Evolutionary conservation across 2,329 filamentous ascomycete genomes (phyloP).

Genomic region (Ramichloridium luteum): DNA sequence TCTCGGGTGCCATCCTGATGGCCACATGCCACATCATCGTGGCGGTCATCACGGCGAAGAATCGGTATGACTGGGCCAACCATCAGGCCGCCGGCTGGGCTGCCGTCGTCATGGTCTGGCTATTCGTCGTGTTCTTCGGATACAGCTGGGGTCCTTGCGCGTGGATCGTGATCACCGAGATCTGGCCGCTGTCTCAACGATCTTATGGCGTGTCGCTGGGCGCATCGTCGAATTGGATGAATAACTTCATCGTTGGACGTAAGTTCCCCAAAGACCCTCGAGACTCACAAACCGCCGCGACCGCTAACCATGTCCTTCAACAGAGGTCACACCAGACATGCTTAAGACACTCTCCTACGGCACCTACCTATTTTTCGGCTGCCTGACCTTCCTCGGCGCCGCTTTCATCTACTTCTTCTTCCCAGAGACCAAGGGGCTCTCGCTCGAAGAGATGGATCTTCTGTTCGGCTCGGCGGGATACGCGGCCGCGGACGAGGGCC

Average conservation of each 20-base stretch:
- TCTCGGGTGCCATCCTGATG: slow-evolving; percentile 26
- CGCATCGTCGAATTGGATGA: slow-evolving; percentile 39
- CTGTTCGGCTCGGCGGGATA: slow-evolving; percentile 41
- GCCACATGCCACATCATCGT: slow-evolving; percentile 41
- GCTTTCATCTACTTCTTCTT: slow-evolving; percentile 43
- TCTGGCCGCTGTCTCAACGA: slow-evolving; percentile 59
- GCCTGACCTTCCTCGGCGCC: slow-evolving; percentile 51
- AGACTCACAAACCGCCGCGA: too few species aligned
- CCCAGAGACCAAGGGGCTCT: slow-evolving; percentile 42
- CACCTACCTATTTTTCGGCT: slow-evolving; percentile 59
- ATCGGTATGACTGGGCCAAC: slow-evolving; percentile 45
- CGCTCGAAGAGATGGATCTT: slow-evolving; percentile 31
- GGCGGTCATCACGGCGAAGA: slow-evolving; percentile 49
- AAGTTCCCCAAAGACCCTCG: neutral
- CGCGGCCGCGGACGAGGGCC: slow-evolving; percentile 53
- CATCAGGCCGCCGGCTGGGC: slow-evolving; percentile 57
- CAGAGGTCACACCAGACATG: slow-evolving; percentile 55
- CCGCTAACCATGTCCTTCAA: too few species aligned
- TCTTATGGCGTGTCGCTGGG: slow-evolving; percentile 60
- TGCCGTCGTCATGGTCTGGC: slow-evolving; percentile 57
- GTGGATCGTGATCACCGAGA: slow-evolving; percentile 58
- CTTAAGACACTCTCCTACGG: slow-evolving; percentile 53
- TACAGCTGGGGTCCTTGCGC: slow-evolving; percentile 60
- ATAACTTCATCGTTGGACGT: slow-evolving; percentile 46
- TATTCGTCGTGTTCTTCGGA: slow-evolving; percentile 63